Conservation (phyloP, 768 basidiomycete genomes). For the Rhizopogon vinicolor region DNA sequence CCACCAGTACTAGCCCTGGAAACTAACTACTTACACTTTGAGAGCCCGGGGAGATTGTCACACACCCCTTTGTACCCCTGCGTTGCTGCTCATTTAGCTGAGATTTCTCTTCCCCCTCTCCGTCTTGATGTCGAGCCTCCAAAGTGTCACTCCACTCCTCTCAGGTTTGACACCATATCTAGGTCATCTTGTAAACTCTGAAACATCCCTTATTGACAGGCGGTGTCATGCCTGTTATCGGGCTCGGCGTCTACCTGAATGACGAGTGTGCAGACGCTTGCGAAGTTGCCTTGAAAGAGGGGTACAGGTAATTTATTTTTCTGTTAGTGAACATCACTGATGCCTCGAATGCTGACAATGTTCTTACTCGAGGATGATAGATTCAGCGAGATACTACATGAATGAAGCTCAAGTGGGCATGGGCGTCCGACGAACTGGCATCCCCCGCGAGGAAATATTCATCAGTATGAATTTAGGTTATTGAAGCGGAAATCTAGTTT, state of each 20-base stretch:
- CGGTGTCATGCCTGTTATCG: constrained; percentile 19
- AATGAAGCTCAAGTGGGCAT: constrained; percentile 23
- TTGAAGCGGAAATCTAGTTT: background rate
- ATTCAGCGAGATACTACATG: constrained; percentile 18
- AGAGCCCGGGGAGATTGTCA: background rate
- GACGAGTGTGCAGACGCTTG: constrained; percentile 11
- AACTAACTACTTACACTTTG: background rate
- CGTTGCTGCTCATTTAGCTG: background rate
- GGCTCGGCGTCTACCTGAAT: constrained; percentile 21
- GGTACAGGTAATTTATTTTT: constrained; percentile 19
- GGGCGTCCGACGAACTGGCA: constrained; percentile 16
- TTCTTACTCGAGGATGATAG: constrained; percentile 17
- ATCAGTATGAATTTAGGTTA: constrained; percentile 18
- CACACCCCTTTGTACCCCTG: background rate
- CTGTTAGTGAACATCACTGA: background rate
- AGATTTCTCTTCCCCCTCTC: background rate
- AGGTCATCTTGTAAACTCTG: background rate
- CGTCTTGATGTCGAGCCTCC: background rate
- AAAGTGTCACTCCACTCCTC: background rate
- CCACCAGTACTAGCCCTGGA: no score
- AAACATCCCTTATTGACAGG: constrained; percentile 8
- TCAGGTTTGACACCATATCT: background rate
- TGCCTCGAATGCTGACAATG: background rate
- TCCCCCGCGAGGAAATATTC: constrained; percentile 24
- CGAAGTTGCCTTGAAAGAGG: constrained; percentile 14